Evolutionary conservation across 495 filamentous ascomycete species (phyloP).

Genomic region (Penicillium simplicissimum): DNA sequence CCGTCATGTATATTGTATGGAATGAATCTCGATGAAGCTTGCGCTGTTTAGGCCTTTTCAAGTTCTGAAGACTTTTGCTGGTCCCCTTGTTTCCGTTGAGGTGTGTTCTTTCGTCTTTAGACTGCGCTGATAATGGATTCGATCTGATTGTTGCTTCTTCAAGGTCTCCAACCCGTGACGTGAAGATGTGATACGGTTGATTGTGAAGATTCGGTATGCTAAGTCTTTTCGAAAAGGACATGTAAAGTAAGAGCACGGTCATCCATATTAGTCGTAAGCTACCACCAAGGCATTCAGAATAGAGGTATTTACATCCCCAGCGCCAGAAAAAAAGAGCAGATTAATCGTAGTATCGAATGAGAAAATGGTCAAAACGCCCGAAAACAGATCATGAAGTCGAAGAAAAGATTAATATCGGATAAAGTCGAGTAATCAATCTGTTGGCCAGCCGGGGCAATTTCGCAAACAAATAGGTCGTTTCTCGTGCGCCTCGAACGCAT

Average conservation of each 20-base stretch:
- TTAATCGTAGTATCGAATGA: neutral
- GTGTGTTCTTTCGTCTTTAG: neutral
- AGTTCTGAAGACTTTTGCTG: neutral
- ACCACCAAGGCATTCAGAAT: constrained; percentile 4
- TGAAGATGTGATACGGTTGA: constrained; percentile 19
- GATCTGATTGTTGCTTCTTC: constrained; percentile 9
- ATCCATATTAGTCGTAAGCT: constrained; percentile 15
- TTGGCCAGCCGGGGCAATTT: neutral
- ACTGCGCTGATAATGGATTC: constrained; percentile 1
- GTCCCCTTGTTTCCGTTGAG: neutral
- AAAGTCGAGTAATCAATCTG: neutral
- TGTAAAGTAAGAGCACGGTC: neutral
- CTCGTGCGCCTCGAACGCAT: neutral
- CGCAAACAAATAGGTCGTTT: neutral
- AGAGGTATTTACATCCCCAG: constrained; percentile 11
- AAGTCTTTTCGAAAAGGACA: neutral
- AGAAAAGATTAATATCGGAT: neutral
- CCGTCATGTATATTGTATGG: constrained; percentile 22
- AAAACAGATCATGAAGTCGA: constrained; percentile 4
- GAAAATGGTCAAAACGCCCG: neutral
- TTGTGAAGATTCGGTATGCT: neutral
- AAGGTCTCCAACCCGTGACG: constrained; percentile 16
- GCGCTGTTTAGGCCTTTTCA: neutral
- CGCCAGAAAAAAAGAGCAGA: neutral
- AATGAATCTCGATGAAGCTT: constrained; percentile 24